These are phyloP conservation scores for Parmales sp. DNA, from an alignment of 108 stramenopile species.

Conservation along the genomic window DNA sequence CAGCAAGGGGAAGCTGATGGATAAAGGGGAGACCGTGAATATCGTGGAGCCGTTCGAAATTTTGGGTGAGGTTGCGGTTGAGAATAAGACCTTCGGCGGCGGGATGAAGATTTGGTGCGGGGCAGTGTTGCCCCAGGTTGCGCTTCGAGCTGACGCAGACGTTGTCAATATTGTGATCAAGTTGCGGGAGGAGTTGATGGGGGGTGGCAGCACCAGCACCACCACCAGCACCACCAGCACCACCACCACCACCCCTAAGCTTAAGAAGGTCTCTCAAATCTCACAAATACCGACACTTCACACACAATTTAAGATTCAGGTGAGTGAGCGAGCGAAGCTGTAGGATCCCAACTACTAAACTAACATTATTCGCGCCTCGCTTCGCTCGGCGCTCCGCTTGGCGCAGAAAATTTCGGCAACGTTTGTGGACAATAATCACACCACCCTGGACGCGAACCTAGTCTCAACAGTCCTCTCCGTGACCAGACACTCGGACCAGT, in stretches of 20 bases:
- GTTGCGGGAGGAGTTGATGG: background rate
- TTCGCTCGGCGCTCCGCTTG: no score
- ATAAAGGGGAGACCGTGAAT: background rate
- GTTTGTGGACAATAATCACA: no score
- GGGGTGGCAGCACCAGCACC: no score
- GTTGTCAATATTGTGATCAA: background rate
- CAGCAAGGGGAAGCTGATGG: background rate
- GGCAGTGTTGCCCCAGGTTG: background rate
- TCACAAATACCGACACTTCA: no score
- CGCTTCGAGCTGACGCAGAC: background rate
- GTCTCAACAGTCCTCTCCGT: constrained; percentile 53
- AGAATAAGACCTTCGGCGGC: background rate
- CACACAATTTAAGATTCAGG: no score
- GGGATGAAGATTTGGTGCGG: background rate
- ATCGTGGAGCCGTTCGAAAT: background rate
- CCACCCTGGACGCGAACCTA: constrained; percentile 64
- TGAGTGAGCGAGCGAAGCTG: no score
- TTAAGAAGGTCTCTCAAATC: no score
- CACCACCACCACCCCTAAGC: no score
- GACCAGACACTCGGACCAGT: constrained; percentile 40
- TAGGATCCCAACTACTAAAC: no score
- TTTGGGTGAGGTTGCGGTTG: background rate
- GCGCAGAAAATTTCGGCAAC: no score
- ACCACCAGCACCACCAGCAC: no score
- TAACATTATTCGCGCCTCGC: no score